Conservation (phyloP, 2,329 filamentous ascomycete species). For the Ophiocordyceps camponoti-saundersi region DNA sequence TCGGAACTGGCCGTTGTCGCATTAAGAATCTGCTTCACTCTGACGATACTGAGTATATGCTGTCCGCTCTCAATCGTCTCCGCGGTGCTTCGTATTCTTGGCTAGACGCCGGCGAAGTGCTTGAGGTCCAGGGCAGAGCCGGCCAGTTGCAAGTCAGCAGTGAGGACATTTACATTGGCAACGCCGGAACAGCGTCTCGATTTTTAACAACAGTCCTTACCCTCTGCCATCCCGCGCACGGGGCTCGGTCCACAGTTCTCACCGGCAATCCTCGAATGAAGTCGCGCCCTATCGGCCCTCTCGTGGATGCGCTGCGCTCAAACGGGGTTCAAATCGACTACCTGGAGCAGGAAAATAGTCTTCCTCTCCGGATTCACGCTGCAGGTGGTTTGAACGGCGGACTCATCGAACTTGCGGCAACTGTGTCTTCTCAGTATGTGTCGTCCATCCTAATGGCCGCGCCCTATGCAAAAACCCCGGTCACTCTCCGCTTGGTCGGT, state of each 20-base stretch:
- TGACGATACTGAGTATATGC: slow-evolving; percentile 94
- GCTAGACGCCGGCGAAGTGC: slow-evolving; percentile 85
- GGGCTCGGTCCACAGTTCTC: slow-evolving; percentile 51
- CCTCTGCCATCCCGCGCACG: slow-evolving; percentile 51
- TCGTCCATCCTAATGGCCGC: slow-evolving; percentile 94
- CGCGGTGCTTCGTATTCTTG: slow-evolving; percentile 79
- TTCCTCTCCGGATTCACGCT: slow-evolving; percentile 71
- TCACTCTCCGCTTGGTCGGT: slow-evolving; percentile 80
- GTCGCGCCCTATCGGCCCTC: slow-evolving; percentile 76
- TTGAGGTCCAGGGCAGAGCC: slow-evolving; percentile 83
- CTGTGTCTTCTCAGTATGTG: slow-evolving; percentile 97
- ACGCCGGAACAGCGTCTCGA: slow-evolving; percentile 87
- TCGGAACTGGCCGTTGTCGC: slow-evolving; percentile 70
- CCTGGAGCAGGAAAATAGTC: slow-evolving; percentile 63
- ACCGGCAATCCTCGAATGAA: slow-evolving; percentile 97
- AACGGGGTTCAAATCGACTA: slow-evolving; percentile 86
- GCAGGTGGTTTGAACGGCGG: slow-evolving; percentile 73
- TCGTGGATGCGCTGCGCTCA: slow-evolving; percentile 73
- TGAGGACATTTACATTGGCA: slow-evolving; percentile 77
- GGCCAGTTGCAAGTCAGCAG: slow-evolving; percentile 62
- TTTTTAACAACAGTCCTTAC: slow-evolving; percentile 88
- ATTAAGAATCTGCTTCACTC: slow-evolving; percentile 90
- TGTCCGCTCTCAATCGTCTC: slow-evolving; percentile 73
- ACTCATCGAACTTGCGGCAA: slow-evolving; percentile 79
- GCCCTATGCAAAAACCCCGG: slow-evolving; percentile 86